phyloP scores from a whole-genome alignment of 1,284 basidiomycete species.

The Takashimella tepidaria region DNA sequence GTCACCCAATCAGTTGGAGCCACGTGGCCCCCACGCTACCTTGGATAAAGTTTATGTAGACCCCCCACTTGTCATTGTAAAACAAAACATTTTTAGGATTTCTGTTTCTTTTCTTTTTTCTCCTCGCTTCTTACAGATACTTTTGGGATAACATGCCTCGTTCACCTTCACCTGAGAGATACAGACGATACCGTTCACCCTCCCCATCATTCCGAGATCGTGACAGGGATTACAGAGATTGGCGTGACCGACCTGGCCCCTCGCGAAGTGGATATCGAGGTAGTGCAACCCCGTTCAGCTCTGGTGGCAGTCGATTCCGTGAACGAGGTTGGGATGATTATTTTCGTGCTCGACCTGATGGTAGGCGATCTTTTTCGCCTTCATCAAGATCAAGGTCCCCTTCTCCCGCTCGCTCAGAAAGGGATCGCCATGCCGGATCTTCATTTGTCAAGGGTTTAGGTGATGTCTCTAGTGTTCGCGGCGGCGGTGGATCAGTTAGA shows the following conservation, averaged over 20 bases:
- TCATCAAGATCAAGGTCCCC: constrained; percentile 1
- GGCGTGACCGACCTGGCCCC: constrained; percentile 1
- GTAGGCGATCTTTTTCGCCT: background rate
- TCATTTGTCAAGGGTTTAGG: background rate
- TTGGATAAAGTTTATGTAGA: background rate
- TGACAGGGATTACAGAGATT: constrained; percentile 16
- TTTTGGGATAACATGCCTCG: constrained; percentile 26
- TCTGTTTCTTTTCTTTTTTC: background rate
- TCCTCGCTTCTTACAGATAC: background rate
- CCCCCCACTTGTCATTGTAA: background rate
- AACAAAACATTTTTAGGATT: background rate
- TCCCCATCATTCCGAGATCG: constrained; percentile 19
- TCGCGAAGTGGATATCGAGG: constrained; percentile 10
- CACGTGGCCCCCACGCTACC: background rate
- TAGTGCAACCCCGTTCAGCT: constrained; percentile 5
- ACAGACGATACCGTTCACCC: constrained; percentile 23
- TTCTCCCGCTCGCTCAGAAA: background rate
- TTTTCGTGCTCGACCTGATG: constrained; percentile 3
- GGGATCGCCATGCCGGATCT: background rate
- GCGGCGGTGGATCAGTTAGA: background rate
- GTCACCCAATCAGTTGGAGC: too few relatives aligned
- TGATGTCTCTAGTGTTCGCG: background rate
- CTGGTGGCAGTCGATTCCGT: background rate
- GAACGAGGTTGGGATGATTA: background rate
- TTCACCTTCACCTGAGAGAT: constrained; percentile 31